phyloP scores from a whole-genome alignment of 169 alveolate genomes.

The Perkinsus chesapeaki region DNA sequence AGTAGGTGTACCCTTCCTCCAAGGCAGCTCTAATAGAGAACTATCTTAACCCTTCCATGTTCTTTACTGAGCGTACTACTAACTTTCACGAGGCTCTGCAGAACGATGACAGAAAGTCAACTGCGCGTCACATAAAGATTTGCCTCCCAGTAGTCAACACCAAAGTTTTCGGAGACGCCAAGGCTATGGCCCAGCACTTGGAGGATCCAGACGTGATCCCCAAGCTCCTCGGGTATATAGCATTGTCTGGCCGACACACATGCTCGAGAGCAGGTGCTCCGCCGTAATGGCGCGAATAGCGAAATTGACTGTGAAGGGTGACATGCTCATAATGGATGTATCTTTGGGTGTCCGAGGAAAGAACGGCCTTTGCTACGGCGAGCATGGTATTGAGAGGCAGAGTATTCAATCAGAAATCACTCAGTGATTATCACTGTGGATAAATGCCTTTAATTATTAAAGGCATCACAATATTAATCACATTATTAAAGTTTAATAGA shows the following conservation, averaged over 20 bases:
- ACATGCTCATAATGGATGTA: neutral
- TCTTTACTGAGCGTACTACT: too few relatives aligned
- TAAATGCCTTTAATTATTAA: too few relatives aligned
- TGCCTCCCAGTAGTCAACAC: neutral
- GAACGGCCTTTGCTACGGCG: neutral
- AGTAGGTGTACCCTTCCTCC: too few relatives aligned
- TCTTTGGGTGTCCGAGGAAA: neutral
- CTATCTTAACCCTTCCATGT: too few relatives aligned
- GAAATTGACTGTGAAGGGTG: neutral
- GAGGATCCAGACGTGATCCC: neutral
- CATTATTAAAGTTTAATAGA: too few relatives aligned
- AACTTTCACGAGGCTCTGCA: neutral
- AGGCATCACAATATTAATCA: too few relatives aligned
- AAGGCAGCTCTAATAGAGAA: too few relatives aligned
- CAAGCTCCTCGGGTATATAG: neutral
- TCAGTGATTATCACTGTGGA: too few relatives aligned
- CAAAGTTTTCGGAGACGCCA: neutral
- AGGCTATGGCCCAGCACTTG: neutral
- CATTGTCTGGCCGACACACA: neutral
- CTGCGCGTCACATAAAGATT: neutral
- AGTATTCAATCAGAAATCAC: too few relatives aligned
- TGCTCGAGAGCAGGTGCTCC: neutral
- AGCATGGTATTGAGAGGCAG: too few relatives aligned
- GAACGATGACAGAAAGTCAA: neutral
- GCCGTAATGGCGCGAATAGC: neutral